A percentile compares a stretch with the other conserved stretches of the same genome.
Evolutionary conservation across 305 asterid genomes (phyloP).

Genomic region (Solanum aculeatissimum): DNA sequence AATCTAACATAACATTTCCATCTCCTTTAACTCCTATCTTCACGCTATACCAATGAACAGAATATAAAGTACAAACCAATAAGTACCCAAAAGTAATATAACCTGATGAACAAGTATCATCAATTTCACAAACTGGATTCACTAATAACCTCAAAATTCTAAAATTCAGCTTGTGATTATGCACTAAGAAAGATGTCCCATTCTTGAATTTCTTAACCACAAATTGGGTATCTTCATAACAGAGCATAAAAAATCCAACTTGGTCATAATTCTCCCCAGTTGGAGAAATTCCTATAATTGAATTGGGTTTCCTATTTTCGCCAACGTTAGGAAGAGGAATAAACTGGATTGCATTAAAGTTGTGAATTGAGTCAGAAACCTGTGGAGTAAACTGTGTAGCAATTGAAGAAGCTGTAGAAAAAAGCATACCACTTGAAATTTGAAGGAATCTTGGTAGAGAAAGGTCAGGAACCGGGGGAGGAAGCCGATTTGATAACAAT

Average conservation of each 20-base stretch:
- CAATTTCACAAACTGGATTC: constrained; percentile 31
- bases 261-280: constrained; percentile 52
- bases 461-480: constrained; percentile 36
- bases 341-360: constrained; percentile 49
- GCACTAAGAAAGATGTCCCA: not conserved
- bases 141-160: constrained; percentile 48
- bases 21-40: not conserved
- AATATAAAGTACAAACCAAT: constrained; percentile 49
- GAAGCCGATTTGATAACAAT: constrained; percentile 36
- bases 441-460: constrained; percentile 33
- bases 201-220: constrained; percentile 7
- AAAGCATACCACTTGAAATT: not conserved
- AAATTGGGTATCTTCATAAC: constrained; percentile 19
- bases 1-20: constrained; percentile 18
- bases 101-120: not conserved
- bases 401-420: constrained; percentile 22
- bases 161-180: constrained; percentile 2
- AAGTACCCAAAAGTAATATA: constrained; percentile 27
- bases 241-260: constrained; percentile 40
- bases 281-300: too few species aligned
- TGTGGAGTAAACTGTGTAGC: constrained; percentile 27
- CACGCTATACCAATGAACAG: constrained; percentile 57
- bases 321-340: constrained; percentile 19
- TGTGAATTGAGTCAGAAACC: constrained; percentile 18
- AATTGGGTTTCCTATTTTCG: not conserved